Evolutionary conservation across 805 yeast species (phyloP).

Genomic region (Sungouiozyma intestinalis): DNA sequence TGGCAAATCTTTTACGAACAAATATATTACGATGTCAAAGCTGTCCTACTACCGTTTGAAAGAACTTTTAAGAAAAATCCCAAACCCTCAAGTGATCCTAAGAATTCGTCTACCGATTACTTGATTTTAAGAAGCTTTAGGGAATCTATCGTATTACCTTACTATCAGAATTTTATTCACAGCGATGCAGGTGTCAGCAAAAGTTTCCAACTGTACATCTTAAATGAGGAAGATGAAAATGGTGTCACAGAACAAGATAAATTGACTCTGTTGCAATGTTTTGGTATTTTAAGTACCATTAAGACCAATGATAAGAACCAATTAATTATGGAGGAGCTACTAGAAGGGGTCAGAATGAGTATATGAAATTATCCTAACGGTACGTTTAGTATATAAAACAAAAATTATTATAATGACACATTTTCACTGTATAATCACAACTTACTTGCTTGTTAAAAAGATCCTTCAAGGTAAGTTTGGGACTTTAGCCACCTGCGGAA

Average conservation of each 20-base stretch:
- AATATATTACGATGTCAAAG: conserved; percentile 48
- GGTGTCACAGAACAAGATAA: conserved; percentile 36
- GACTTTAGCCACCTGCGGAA: too few species aligned
- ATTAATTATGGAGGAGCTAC: conserved; percentile 43
- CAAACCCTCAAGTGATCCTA: conserved; percentile 18
- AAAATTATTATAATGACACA: too few species aligned
- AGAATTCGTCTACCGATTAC: conserved; percentile 29
- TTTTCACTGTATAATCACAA: too few species aligned
- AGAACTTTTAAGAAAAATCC: conserved; percentile 16
- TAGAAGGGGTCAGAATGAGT: conserved; percentile 30
- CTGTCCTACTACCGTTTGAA: conserved; percentile 48
- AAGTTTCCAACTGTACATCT: conserved; percentile 26
- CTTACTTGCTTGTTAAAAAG: too few species aligned
- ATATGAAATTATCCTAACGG: conserved; percentile 14
- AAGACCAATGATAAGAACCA: conserved; percentile 48
- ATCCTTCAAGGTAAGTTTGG: too few species aligned
- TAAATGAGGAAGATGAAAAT: conserved; percentile 29
- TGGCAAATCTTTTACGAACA: conserved; percentile 52
- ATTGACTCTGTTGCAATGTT: conserved; percentile 46
- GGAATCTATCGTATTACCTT: conserved; percentile 43
- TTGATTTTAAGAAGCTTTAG: conserved; percentile 38
- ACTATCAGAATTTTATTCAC: conserved; percentile 34
- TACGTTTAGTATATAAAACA: neutral
- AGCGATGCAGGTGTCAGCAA: conserved; percentile 26
- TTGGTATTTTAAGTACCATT: conserved; percentile 45